phyloP scores from a whole-genome alignment of 257 asterid genomes.

The Fraxinus excelsior region DNA sequence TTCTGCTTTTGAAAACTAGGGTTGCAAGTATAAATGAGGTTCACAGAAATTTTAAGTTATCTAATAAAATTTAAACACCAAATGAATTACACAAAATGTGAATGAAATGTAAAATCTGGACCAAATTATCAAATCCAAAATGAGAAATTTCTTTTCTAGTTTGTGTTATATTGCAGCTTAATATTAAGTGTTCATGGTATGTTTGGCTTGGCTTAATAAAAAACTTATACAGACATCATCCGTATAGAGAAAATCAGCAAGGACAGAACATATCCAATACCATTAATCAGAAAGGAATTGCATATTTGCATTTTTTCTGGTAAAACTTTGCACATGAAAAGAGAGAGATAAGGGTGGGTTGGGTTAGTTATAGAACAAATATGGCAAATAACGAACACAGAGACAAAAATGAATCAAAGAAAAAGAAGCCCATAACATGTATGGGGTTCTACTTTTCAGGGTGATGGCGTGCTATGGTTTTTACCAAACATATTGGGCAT shows the following conservation, averaged over 20 bases:
- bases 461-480: not conserved
- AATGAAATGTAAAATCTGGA: too few species aligned
- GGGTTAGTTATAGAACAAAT: constrained; percentile 32
- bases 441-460: not conserved
- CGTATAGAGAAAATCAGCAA: too few species aligned
- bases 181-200: too few species aligned
- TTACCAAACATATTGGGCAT: constrained; percentile 20
- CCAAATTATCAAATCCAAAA: too few species aligned
- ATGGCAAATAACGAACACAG: constrained; percentile 32
- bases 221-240: too few species aligned
- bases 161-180: too few species aligned
- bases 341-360: not conserved
- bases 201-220: too few species aligned
- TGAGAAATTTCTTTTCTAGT: too few species aligned
- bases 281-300: not conserved
- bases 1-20: not conserved
- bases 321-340: not conserved
- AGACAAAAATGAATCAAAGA: constrained; percentile 29
- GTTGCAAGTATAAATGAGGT: not conserved
- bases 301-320: constrained; percentile 10
- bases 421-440: constrained; percentile 1
- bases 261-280: constrained; percentile 22
- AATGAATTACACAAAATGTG: too few species aligned
- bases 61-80: too few species aligned
- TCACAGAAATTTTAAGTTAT: too few species aligned